Percentiles rank a stretch among this genome's conserved stretches.
Conservation (phyloP, 441 rosid species). For the Gossypium schwendimanii region DNA sequence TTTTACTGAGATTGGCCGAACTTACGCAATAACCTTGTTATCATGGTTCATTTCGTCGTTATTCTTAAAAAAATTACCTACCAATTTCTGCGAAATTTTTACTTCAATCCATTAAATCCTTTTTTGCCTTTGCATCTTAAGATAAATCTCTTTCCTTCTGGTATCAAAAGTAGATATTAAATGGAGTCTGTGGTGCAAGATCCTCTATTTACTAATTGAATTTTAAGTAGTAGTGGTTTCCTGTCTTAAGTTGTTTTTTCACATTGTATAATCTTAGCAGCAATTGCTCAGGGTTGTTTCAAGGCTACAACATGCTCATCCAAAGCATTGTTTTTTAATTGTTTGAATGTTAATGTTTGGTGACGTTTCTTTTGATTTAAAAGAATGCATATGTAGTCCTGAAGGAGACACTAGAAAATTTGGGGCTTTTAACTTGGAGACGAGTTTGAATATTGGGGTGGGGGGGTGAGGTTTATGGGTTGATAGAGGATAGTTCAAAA, state of each 20-base stretch:
- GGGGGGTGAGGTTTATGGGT: neutral
- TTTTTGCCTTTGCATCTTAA: neutral
- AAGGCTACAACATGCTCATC: neutral
- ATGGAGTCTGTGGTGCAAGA: neutral
- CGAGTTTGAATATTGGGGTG: neutral
- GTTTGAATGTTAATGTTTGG: neutral
- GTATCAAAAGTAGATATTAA: too few species aligned
- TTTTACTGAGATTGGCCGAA: neutral
- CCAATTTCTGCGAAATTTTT: neutral
- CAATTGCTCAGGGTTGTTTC: neutral
- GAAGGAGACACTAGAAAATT: neutral
- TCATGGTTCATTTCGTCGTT: neutral
- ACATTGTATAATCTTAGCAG: neutral
- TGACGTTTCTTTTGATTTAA: neutral
- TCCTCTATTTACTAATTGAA: neutral
- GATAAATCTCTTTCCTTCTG: too few species aligned
- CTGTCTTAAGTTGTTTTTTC: neutral
- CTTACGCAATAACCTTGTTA: neutral
- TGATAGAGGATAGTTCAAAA: neutral
- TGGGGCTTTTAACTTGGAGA: neutral
- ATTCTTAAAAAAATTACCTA: neutral
- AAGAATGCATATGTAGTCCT: neutral
- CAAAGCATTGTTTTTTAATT: neutral
- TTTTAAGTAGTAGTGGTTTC: neutral
- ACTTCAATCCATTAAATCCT: neutral